Evolutionary conservation across 164 flowering plant genomes (phyloP).

Genomic region (Magnolia sinica): DNA sequence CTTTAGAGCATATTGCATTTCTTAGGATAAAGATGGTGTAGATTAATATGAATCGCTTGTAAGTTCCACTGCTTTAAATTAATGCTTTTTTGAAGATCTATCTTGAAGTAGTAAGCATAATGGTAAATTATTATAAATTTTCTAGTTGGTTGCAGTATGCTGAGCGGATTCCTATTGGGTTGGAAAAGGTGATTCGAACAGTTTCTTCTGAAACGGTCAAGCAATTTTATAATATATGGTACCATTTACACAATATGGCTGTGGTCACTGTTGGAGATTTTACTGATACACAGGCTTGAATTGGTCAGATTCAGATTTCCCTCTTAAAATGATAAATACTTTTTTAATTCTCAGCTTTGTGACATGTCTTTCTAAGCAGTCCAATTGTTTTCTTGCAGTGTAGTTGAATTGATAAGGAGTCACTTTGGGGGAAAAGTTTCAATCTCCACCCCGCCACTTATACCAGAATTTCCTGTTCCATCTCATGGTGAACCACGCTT

Average conservation of each 20-base stretch:
- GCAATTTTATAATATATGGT: constrained; percentile 81
- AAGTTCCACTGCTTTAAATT: too few relatives aligned
- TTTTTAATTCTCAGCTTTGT: background rate
- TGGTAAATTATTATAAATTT: background rate
- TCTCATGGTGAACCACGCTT: constrained; percentile 76
- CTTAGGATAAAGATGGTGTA: too few relatives aligned
- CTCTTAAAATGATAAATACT: background rate
- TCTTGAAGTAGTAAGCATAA: too few relatives aligned
- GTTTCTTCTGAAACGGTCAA: constrained; percentile 75
- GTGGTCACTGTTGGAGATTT: constrained; percentile 95
- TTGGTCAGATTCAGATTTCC: background rate
- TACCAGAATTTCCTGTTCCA: constrained; percentile 64
- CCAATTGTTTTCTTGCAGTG: constrained; percentile 36
- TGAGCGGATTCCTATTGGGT: constrained; percentile 88
- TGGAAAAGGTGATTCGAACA: constrained; percentile 78
- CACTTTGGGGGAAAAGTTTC: constrained; percentile 72
- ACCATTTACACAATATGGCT: constrained; percentile 83
- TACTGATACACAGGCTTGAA: constrained; percentile 75
- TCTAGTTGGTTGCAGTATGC: constrained; percentile 70
- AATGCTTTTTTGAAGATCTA: too few relatives aligned
- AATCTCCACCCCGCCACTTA: constrained; percentile 32
- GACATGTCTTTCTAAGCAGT: constrained; percentile 4
- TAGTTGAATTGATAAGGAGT: constrained; percentile 72
- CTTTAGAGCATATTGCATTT: too few relatives aligned
- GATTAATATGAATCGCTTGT: too few relatives aligned